Conservation (phyloP, 2,329 filamentous ascomycete genomes). For the Venturia carpophila region DNA sequence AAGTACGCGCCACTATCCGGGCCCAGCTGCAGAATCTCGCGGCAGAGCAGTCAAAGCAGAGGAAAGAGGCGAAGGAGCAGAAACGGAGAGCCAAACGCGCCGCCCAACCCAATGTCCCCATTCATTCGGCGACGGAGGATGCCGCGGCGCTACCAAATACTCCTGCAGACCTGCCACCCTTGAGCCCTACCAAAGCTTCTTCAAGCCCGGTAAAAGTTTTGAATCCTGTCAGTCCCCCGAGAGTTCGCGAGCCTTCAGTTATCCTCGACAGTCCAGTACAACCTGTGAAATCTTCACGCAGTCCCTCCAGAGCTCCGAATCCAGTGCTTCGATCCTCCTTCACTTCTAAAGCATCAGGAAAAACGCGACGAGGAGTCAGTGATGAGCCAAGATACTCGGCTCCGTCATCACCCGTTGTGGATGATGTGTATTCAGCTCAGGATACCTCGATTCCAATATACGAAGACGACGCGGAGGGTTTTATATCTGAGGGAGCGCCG, state of each 20-base stretch:
- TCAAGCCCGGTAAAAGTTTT: background rate
- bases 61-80: slow-evolving; percentile 5
- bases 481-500: background rate
- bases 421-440: background rate
- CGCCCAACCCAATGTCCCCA: background rate
- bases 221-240: background rate
- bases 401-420: background rate
- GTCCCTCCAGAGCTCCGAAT: background rate
- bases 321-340: background rate
- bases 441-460: background rate
- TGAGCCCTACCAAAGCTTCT: background rate
- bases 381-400: background rate
- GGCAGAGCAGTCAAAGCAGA: slow-evolving; percentile 22
- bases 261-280: background rate
- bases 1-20: slow-evolving; percentile 59
- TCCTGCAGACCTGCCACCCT: background rate
- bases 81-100: background rate
- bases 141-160: background rate
- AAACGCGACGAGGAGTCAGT: background rate
- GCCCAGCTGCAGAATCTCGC: slow-evolving; percentile 58
- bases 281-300: background rate
- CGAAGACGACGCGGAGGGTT: background rate
- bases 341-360: background rate
- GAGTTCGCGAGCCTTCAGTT: background rate
- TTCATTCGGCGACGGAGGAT: background rate